Conservation (phyloP, 805 yeast genomes). For the Huiozyma naganishii region DNA sequence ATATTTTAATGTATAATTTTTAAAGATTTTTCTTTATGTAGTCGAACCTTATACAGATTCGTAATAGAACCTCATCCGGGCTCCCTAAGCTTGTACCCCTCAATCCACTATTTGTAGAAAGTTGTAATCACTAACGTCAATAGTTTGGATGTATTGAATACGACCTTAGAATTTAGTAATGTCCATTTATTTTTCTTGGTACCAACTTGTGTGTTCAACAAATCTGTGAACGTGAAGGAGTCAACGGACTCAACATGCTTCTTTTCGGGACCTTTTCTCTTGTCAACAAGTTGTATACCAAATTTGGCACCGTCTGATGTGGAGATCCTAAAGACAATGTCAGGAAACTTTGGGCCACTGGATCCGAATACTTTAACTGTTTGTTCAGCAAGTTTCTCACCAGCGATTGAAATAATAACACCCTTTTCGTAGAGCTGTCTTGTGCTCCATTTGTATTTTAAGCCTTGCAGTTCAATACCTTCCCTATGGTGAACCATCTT, state of each 20-base stretch:
- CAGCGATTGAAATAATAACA: conserved; percentile 49
- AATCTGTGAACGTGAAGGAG: conserved; percentile 55
- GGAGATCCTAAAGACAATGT: conserved; percentile 62
- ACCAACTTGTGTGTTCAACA: conserved; percentile 70
- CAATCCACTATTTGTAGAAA: conserved; percentile 30
- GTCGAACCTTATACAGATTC: too few relatives aligned
- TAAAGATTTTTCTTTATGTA: too few relatives aligned
- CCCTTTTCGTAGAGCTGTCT: conserved; percentile 67
- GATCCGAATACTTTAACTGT: conserved; percentile 31
- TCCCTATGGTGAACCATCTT: conserved; percentile 27
- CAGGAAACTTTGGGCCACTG: conserved; percentile 45
- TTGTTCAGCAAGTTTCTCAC: conserved; percentile 33
- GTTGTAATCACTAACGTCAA: conserved; percentile 61
- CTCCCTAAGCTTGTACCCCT: neutral
- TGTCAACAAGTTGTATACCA: conserved; percentile 44
- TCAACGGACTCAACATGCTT: conserved; percentile 26
- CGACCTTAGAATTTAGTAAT: conserved; percentile 57
- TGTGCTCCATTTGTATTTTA: conserved; percentile 66
- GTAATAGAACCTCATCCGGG: neutral
- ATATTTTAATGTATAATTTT: neutral
- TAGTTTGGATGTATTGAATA: conserved; percentile 57
- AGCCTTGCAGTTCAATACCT: conserved; percentile 26
- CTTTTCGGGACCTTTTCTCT: conserved; percentile 20
- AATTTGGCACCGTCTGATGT: conserved; percentile 64
- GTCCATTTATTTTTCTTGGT: conserved; percentile 38